Base-by-base conservation (phyloP, 73 alveolate genomes). In the Tetrahymena elliotti region DNA sequence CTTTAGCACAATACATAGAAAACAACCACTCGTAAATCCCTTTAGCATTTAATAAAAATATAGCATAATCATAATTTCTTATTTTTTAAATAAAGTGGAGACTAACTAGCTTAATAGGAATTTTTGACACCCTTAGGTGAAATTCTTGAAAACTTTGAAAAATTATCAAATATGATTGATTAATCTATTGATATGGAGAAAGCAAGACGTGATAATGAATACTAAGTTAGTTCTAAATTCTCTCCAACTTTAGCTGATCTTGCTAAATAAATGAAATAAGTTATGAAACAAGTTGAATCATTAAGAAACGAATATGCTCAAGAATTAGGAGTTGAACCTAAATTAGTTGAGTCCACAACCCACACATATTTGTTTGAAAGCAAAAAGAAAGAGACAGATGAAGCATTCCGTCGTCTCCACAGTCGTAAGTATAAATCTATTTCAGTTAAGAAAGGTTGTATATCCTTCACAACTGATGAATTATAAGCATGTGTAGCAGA, bases 331-430 rank as follows among this genome's bases (percentile, higher is more conserved):
- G 93, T 97, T 37, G 92, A 96, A 9, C 96, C 97, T 38, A 93
- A 95, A 47, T 83, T 98, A 38, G 96, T 96, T 10, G 99, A 97
- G 38, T 96, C 98, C 31, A 92, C 92, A 37, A 93, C 97, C 1
- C 98, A 97, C 40, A 95, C 97, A 10, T 97, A 95, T 83, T 38
- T 97, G 6, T 97, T 98, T 94, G 99, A 98, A 95, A 97, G 97
- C 8, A 98, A 98, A 35, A 98, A 98, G 93, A 88, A 94, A 93
- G 98, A 97, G 93, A 97, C 97, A 34, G 98, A 97, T 53, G 99
- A 96, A 53, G 98, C 98, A 12, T 98, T 98, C 38, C 92, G 98
- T 93, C 94, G 98, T 35, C 92, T 35, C 27, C 52, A 95, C 15
- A 82, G 96, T 16, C 93, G 95, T 95, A 97, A 95, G 83, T 97